Conservation (phyloP, 1,139 yeast genomes). For the Candida pseudocylindracea region DNA sequence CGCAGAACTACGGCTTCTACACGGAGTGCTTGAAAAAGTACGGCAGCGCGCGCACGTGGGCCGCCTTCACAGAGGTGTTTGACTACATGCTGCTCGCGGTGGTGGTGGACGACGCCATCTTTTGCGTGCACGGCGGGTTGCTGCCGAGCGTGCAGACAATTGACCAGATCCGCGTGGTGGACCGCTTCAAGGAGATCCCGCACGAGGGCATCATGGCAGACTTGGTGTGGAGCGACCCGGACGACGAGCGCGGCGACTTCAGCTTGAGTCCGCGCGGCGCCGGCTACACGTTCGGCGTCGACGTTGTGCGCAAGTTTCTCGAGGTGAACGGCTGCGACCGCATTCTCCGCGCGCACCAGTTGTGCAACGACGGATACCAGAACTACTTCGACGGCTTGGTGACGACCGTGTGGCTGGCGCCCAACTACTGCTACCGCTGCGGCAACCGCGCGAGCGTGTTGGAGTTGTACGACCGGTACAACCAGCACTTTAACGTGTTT, state of each 20-base stretch:
- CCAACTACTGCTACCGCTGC: slow-evolving; percentile 34
- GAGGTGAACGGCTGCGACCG: slow-evolving; percentile 1
- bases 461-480: slow-evolving; percentile 11
- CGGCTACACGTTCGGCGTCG: slow-evolving; percentile 1
- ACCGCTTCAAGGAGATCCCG: not conserved
- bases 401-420: slow-evolving; percentile 43
- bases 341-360: slow-evolving; percentile 1
- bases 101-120: slow-evolving; percentile 3
- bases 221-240: slow-evolving; percentile 1
- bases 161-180: not conserved
- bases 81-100: slow-evolving; percentile 5
- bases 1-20: slow-evolving; percentile 5
- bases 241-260: not conserved
- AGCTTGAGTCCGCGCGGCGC: slow-evolving; percentile 1
- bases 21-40: slow-evolving; percentile 5
- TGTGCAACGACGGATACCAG: slow-evolving; percentile 12
- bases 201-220: slow-evolving; percentile 1
- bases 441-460: slow-evolving; percentile 6
- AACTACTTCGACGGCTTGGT: slow-evolving; percentile 78
- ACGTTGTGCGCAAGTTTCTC: slow-evolving; percentile 1
- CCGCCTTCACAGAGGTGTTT: slow-evolving; percentile 4
- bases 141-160: not conserved
- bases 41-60: slow-evolving; percentile 4
- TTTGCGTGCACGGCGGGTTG: not conserved
- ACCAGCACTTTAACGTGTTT: slow-evolving; percentile 57